Evolutionary conservation across 129 eudicot species (phyloP).

Genomic region (Artemisia argyi): DNA sequence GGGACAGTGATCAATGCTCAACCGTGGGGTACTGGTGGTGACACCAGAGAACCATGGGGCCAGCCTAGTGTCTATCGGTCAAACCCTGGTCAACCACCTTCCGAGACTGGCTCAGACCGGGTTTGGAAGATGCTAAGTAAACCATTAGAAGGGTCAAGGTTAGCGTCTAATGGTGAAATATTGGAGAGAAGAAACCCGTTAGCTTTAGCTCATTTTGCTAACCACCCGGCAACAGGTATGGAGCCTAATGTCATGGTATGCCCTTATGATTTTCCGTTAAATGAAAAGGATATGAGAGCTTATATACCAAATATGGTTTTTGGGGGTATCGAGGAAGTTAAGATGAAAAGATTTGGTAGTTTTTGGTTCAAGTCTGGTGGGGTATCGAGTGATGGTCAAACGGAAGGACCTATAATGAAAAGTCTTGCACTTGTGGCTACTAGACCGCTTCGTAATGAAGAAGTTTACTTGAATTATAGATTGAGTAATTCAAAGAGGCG

Average conservation of each 20-base stretch:
- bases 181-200: slow-evolving; percentile 87
- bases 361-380: slow-evolving; percentile 85
- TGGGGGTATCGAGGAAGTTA: slow-evolving; percentile 59
- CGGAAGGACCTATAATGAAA: slow-evolving; percentile 57
- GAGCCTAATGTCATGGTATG: slow-evolving; percentile 88
- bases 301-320: slow-evolving; percentile 74
- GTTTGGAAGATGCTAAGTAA: slow-evolving; percentile 92
- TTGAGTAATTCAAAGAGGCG: slow-evolving; percentile 79
- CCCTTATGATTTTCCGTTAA: slow-evolving; percentile 79
- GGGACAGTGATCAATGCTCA: slow-evolving; percentile 89
- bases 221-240: slow-evolving; percentile 68
- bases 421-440: slow-evolving; percentile 87
- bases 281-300: slow-evolving; percentile 66
- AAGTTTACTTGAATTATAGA: slow-evolving; percentile 78
- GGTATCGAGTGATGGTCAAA: slow-evolving; percentile 31
- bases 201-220: slow-evolving; percentile 85
- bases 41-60: slow-evolving; percentile 70
- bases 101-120: slow-evolving; percentile 69
- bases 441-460: slow-evolving; percentile 64
- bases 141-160: slow-evolving; percentile 55
- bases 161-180: slow-evolving; percentile 51
- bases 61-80: slow-evolving; percentile 36
- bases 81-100: slow-evolving; percentile 24
- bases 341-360: slow-evolving; percentile 77
- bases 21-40: slow-evolving; percentile 90